Percentiles rank a stretch among this genome's conserved stretches.
Evolutionary conservation across 805 yeast genomes (phyloP).

Genomic region (Jamesozyma rosinii): DNA sequence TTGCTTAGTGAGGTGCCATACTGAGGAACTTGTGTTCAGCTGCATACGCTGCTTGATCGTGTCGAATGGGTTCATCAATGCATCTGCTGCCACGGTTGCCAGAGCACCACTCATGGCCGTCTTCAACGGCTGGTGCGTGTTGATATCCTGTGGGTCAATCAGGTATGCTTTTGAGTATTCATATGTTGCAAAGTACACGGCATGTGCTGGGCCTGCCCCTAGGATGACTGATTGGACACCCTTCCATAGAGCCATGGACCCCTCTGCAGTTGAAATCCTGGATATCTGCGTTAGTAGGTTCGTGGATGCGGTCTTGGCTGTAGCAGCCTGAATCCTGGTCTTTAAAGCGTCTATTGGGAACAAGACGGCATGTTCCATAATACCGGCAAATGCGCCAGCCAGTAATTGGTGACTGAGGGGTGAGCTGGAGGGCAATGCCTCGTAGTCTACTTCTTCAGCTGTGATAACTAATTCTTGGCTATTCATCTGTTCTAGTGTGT

Average conservation of each 20-base stretch:
- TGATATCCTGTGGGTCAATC: slow-evolving; percentile 28
- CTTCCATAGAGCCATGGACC: slow-evolving; percentile 81
- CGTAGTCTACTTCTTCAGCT: slow-evolving; percentile 66
- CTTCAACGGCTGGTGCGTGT: slow-evolving; percentile 58
- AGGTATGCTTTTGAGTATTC: slow-evolving; percentile 50
- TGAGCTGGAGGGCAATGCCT: slow-evolving; percentile 80
- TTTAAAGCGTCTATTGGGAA: slow-evolving; percentile 94
- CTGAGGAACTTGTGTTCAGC: slow-evolving; percentile 26
- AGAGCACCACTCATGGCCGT: slow-evolving; percentile 84
- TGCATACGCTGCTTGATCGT: slow-evolving; percentile 95
- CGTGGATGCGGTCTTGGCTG: slow-evolving; percentile 13
- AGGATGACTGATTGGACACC: slow-evolving; percentile 85
- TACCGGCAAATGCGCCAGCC: slow-evolving; percentile 98
- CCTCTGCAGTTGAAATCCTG: slow-evolving; percentile 76
- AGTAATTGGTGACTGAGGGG: slow-evolving; percentile 70
- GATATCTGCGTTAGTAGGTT: slow-evolving; percentile 57
- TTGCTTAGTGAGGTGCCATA: slow-evolving; percentile 26
- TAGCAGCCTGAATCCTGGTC: slow-evolving; percentile 72
- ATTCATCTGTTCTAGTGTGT: no score
- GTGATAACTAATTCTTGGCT: slow-evolving; percentile 5
- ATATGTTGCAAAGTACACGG: slow-evolving; percentile 89
- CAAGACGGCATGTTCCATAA: slow-evolving; percentile 97
- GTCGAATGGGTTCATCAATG: slow-evolving; percentile 95
- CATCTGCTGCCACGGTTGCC: slow-evolving; percentile 89
- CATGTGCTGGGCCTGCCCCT: slow-evolving; percentile 99